These are phyloP conservation scores for Pseudogymnoascus sp. DNA, from an alignment of 2,329 filamentous ascomycete genomes.

Conservation along the genomic window DNA sequence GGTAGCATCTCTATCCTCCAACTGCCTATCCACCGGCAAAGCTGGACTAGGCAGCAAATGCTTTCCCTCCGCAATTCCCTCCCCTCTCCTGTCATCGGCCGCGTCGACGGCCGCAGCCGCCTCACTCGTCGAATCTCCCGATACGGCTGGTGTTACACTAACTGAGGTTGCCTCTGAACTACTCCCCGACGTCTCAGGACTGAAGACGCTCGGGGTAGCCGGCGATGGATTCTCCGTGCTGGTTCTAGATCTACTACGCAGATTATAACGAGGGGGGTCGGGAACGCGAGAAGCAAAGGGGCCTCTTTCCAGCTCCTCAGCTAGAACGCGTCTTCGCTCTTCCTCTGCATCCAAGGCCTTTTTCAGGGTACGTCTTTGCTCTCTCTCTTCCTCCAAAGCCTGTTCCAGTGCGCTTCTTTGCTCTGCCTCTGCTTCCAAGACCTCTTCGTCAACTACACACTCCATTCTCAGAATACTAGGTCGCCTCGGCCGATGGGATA, in stretches of 20 bases:
- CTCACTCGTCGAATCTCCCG: background rate
- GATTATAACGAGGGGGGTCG: background rate
- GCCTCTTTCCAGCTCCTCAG: background rate
- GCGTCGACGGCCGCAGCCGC: background rate
- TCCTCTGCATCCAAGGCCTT: background rate
- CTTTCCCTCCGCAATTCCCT: background rate
- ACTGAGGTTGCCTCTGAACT: background rate
- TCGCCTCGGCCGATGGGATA: background rate
- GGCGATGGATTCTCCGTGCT: background rate
- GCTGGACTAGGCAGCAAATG: background rate
- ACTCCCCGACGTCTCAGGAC: background rate
- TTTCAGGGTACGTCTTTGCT: background rate
- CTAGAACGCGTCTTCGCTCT: background rate
- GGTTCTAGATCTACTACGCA: background rate
- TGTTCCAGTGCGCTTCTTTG: background rate
- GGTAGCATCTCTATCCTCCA: background rate
- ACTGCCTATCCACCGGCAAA: background rate
- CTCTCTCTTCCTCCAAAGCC: background rate
- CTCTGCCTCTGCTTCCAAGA: background rate
- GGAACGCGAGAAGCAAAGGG: background rate
- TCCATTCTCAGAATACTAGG: background rate
- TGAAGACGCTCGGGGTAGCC: background rate
- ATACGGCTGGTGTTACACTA: background rate
- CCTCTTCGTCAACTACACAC: background rate
- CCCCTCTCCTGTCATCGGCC: background rate